Percentiles rank a stretch among this genome's conserved stretches.
Evolutionary conservation across 306 rosid genomes (phyloP).

Genomic region (Cyclanthera cordifolia): DNA sequence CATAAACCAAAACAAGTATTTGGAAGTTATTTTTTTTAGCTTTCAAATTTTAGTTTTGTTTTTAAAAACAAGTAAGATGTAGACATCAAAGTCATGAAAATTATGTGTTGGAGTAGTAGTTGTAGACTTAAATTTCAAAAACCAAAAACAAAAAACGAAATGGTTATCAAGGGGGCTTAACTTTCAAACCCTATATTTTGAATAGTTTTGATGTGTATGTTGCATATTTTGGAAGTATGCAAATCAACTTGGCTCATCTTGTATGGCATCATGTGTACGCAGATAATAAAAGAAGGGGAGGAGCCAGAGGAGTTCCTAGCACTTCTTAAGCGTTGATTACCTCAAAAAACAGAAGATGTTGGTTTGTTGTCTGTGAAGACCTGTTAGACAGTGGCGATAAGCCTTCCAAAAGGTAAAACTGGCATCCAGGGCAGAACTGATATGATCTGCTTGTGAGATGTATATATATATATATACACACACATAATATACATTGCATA

Average conservation of each 20-base stretch:
- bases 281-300: constrained; percentile 39
- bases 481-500: too few relatives aligned
- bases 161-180: too few relatives aligned
- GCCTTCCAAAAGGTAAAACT: constrained; percentile 6
- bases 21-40: too few relatives aligned
- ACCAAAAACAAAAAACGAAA: too few relatives aligned
- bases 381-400: not conserved
- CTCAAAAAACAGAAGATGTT: not conserved
- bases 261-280: constrained; percentile 14
- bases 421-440: constrained; percentile 32
- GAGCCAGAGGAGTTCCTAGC: constrained; percentile 35
- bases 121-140: too few relatives aligned
- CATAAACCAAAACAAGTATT: too few relatives aligned
- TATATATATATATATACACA: constrained; percentile 17
- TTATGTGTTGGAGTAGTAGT: too few relatives aligned
- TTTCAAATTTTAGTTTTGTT: too few relatives aligned
- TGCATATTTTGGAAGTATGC: not conserved
- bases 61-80: too few relatives aligned
- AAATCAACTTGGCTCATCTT: not conserved
- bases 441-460: constrained; percentile 34
- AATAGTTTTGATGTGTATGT: not conserved
- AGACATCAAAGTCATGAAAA: too few relatives aligned
- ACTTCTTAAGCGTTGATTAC: constrained; percentile 15
- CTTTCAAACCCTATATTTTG: not conserved
- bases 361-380: constrained; percentile 5